These are phyloP conservation scores for Chaetoceros tenuissimus DNA, from an alignment of 108 stramenopile genomes.

Conservation along the genomic window DNA sequence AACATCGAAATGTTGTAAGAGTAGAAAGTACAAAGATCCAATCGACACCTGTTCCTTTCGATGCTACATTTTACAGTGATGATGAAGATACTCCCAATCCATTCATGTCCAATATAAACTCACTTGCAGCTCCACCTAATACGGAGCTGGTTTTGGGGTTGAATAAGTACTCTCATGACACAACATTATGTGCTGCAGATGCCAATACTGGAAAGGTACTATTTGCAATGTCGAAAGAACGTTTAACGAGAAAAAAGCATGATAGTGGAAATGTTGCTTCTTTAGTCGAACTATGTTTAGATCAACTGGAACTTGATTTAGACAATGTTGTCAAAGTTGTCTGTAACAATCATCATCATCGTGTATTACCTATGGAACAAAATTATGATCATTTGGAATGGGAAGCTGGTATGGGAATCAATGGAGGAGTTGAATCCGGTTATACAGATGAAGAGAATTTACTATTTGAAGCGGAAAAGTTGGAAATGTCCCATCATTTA, in stretches of 20 bases:
- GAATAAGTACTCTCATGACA: slow-evolving; percentile 92
- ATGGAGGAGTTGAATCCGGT: slow-evolving; percentile 60
- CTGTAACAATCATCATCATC: slow-evolving; percentile 92
- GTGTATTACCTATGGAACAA: slow-evolving; percentile 68
- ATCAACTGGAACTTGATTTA: slow-evolving; percentile 58
- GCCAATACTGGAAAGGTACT: slow-evolving; percentile 67
- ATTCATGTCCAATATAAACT: slow-evolving; percentile 11
- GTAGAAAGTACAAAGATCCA: no score
- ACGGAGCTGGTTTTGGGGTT: slow-evolving; percentile 79
- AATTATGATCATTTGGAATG: slow-evolving; percentile 55
- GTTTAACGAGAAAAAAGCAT: slow-evolving; percentile 77
- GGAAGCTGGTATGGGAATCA: slow-evolving; percentile 65
- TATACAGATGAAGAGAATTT: slow-evolving; percentile 69
- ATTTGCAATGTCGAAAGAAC: slow-evolving; percentile 87
- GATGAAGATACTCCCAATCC: slow-evolving; percentile 38
- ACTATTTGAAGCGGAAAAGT: slow-evolving; percentile 21
- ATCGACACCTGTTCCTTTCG: no score
- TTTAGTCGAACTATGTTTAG: slow-evolving; percentile 74
- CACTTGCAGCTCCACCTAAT: slow-evolving; percentile 33
- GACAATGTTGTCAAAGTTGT: slow-evolving; percentile 76
- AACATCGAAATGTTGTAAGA: no score
- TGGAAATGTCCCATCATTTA: slow-evolving; percentile 90
- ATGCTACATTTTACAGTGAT: slow-evolving; percentile 50
- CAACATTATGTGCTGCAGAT: slow-evolving; percentile 75
- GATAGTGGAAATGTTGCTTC: slow-evolving; percentile 80